Evolutionary conservation across 345 rosid species (phyloP), one percentile per base, ranked within the genome.

Genomic region (Lepidium sativum): DNA sequence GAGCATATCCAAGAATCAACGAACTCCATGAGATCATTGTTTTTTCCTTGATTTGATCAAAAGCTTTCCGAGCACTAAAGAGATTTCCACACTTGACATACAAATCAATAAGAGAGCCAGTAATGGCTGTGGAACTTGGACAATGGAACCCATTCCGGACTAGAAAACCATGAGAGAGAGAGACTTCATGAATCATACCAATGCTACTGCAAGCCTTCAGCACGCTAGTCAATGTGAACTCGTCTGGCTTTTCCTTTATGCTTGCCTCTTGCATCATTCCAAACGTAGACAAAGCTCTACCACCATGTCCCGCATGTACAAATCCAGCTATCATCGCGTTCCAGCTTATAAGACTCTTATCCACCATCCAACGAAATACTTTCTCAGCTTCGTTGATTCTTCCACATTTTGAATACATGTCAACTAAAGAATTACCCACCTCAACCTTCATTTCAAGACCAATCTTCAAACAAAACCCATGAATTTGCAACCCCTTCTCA

Each of bases 381-480:
- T 13, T 52, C 20, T 67, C 77, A 16, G 95, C 96, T 60, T 88
- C 92, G 0, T 51, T 67, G 33, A 83, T 79, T 50, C 69, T 76
- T 52, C 96, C 88, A 44, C 88, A 90, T 77, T 80, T 94, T 0
- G 85, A 78, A 54, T 90, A 94, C 97, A 90, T 81, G 63, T 90
- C 95, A 71, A 87, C 69, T 9, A 83, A 69, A 49, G 96, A 84
- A 75, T 90, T 90, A 0, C 82, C 87, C 54, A 94, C 99, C 61
- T 86, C 95, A 67, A 61, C 70, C 48, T 52, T 73, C 54, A 17
- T 20, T 39, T 82, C 86, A 70, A 74, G 75, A 18, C 90, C 88
- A 64, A 77, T 66, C 75, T 82, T 82, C 60, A 80, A 66, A 56
- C 87, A 80, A 55, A 69, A 66, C 67, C 80, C 80, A 68, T 94